These are phyloP conservation scores for Trichoderma sp. DNA, from an alignment of 2,329 filamentous ascomycete genomes.

Conservation along the genomic window DNA sequence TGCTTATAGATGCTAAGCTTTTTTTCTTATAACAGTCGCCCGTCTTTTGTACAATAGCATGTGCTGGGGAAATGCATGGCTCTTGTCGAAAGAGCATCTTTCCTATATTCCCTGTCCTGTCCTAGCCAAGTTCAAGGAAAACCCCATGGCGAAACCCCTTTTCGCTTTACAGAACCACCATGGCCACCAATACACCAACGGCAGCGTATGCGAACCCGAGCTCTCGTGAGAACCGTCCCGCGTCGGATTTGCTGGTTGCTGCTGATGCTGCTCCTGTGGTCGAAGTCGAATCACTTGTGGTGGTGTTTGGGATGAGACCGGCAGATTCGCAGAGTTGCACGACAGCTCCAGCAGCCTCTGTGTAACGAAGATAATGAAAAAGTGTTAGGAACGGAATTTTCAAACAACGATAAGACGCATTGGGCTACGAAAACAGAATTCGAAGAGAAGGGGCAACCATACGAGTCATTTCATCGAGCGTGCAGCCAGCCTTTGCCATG, in stretches of 20 bases:
- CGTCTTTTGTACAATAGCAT: conserved; percentile 12
- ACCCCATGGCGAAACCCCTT: background rate
- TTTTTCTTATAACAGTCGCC: background rate
- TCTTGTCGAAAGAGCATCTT: background rate
- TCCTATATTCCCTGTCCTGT: background rate
- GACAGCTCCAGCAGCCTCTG: background rate
- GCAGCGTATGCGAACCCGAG: background rate
- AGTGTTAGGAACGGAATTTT: background rate
- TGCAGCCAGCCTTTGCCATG: conserved; percentile 39
- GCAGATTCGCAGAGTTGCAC: conserved; percentile 11
- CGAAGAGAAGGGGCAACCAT: background rate
- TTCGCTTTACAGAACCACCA: conserved; percentile 1
- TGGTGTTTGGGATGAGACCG: background rate
- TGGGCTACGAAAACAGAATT: background rate
- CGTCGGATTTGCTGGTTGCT: conserved; percentile 2
- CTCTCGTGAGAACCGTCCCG: background rate
- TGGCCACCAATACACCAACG: background rate
- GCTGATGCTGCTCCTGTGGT: background rate
- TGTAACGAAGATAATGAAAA: background rate
- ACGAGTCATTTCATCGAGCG: conserved; percentile 34
- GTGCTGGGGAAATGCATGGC: background rate
- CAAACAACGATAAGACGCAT: background rate
- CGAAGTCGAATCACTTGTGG: background rate
- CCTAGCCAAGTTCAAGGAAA: background rate
- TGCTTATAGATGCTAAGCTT: conserved; percentile 4